These are phyloP conservation scores for Capsella rubella DNA, from an alignment of 441 rosid species.

Conservation along the genomic window DNA sequence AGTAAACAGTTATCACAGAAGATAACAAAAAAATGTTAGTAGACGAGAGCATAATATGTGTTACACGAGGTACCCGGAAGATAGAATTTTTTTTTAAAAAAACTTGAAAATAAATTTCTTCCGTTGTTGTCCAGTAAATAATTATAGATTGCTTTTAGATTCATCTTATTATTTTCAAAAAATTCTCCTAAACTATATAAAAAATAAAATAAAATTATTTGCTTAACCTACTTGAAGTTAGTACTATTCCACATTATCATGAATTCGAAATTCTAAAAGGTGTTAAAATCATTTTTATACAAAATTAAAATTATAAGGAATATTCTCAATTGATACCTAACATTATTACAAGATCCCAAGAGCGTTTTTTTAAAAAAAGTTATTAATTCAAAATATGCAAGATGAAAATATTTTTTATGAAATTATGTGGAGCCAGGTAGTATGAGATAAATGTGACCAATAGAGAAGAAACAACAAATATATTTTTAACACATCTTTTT, in stretches of 20 bases:
- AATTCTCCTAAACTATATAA: background rate
- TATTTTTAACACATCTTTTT: background rate
- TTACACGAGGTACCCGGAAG: background rate
- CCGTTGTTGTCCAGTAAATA: background rate
- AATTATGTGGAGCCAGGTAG: conserved; percentile 3
- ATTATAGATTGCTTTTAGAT: background rate
- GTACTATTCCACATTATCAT: background rate
- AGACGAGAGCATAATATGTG: background rate
- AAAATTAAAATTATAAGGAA: background rate
- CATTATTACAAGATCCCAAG: background rate
- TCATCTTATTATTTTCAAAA: too few relatives aligned
- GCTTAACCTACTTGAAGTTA: too few relatives aligned
- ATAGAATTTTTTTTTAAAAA: background rate
- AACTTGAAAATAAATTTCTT: background rate
- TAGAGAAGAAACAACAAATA: background rate
- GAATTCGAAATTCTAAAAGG: background rate
- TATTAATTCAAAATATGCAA: background rate
- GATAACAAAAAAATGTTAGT: background rate
- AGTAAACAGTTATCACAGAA: background rate
- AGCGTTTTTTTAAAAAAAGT: background rate
- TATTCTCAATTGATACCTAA: background rate
- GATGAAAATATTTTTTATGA: background rate
- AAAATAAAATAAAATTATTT: background rate
- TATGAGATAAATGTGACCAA: background rate
- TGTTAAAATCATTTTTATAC: background rate